Base-by-base conservation (phyloP, 1,284 basidiomycete species). In the Thecaphora frezii region DNA sequence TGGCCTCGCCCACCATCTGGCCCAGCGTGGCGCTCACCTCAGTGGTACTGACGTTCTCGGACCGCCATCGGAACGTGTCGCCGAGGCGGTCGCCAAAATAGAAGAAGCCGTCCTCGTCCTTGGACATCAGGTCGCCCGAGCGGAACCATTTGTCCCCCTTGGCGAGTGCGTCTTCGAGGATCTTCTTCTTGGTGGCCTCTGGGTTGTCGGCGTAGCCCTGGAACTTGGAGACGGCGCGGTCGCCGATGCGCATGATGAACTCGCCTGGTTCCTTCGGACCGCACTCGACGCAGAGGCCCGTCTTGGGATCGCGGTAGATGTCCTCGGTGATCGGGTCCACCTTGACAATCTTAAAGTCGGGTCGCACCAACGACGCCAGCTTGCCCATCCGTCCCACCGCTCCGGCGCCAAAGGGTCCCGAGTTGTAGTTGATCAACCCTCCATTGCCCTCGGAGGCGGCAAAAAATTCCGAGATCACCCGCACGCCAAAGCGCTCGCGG, bases 291-390 rank as follows among this genome's bases (percentile, higher is more conserved):
- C 77, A 79, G 5, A 74, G 28, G 0, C 79, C 79, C 21, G 69
- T 69, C 25, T 73, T 61, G 45, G 66, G 58, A 24, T 71, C 71
- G 14, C 79, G 57, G 46, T 60, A 72, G 25, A 78, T 73, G 59
- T 80, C 79, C 43, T 80, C 79, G 14, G 79, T 79, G 42, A 79
- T 63, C 12, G 77, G 58, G 25, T 80, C 79, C 25, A 80, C 79
- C 3, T 49, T 46, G 33, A 79, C 65, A 40, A 80, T 58, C 39
- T 71, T 71, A 50, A 70, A 73, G 47, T 79, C 70, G 2, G 69
- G 74, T 23, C 69, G 54, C 26, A 63, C 37, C n/a, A 46, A 51
- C 33, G 48, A 40, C 2, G 73, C 66, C 1, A 79, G 40, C 2
- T 51, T 39, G 1, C 75, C 79, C 42, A 77, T 61, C 8, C 69